These are phyloP conservation scores for Boletus sensibilis DNA, from an alignment of 768 basidiomycete genomes.

Conservation along the genomic window DNA sequence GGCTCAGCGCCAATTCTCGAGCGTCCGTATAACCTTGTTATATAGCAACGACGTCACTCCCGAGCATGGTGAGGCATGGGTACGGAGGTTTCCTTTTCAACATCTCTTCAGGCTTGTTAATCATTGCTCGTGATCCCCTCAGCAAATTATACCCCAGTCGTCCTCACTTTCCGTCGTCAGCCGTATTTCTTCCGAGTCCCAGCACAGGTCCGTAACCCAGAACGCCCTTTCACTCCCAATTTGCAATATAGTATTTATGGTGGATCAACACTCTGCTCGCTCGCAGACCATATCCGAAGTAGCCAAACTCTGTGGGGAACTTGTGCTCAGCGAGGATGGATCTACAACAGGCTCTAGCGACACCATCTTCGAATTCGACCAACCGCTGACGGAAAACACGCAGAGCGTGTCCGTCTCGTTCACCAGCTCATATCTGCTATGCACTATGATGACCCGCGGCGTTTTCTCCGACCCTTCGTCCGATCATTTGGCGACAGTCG, in stretches of 20 bases:
- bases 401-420: conserved; percentile 19
- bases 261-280: not conserved
- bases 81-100: not conserved
- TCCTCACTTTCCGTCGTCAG: not conserved
- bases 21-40: conserved; percentile 3
- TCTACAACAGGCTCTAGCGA: not conserved
- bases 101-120: not conserved
- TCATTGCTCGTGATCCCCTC: not conserved
- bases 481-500: not conserved
- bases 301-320: not conserved
- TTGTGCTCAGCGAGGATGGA: not conserved
- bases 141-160: not conserved
- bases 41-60: not conserved
- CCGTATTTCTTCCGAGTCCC: not conserved
- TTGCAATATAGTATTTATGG: conserved; percentile 2
- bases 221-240: conserved; percentile 1
- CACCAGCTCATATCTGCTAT: not conserved
- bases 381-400: not conserved
- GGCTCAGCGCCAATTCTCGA: conserved; percentile 6
- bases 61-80: not conserved
- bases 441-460: not conserved
- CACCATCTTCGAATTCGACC: conserved; percentile 12
- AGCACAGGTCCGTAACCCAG: not conserved
- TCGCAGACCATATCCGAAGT: not conserved
- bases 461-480: not conserved